Conservation (phyloP, 176 grass and related monocot genomes). For the Aechmea fasciata region DNA sequence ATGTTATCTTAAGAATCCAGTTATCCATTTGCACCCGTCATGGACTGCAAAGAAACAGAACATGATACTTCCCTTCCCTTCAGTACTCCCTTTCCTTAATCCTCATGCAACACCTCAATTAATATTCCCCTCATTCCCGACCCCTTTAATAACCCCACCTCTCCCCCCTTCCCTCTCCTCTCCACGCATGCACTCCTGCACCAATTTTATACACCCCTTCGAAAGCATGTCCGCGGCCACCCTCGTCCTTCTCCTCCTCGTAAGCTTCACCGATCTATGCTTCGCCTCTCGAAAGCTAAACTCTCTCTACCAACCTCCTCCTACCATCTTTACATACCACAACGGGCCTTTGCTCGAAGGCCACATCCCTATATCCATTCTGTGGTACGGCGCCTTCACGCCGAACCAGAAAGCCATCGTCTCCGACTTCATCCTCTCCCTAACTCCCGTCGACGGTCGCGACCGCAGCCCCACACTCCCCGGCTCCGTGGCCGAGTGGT, state of each 20-base stretch:
- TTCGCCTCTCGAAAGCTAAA: background rate
- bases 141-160: background rate
- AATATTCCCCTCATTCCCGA: background rate
- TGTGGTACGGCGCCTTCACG: slow-evolving; percentile 83
- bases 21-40: background rate
- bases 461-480: background rate
- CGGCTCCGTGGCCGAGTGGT: slow-evolving; percentile 57
- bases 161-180: background rate
- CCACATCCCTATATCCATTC: slow-evolving; percentile 55
- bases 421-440: slow-evolving; percentile 66
- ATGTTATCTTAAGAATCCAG: background rate
- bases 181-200: background rate
- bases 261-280: slow-evolving; percentile 20
- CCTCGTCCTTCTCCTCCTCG: slow-evolving; percentile 12
- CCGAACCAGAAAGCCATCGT: slow-evolving; percentile 52
- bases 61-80: slow-evolving; percentile 2
- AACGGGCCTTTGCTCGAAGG: slow-evolving; percentile 47
- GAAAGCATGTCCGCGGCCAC: too few species aligned
- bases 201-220: background rate
- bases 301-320: slow-evolving; percentile 46
- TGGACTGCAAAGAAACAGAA: background rate
- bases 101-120: background rate
- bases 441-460: slow-evolving; percentile 33
- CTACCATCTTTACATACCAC: slow-evolving; percentile 52
- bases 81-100: background rate